Conservation (phyloP, 192 early-diverging fungal species). For the Podila clonocystis region DNA sequence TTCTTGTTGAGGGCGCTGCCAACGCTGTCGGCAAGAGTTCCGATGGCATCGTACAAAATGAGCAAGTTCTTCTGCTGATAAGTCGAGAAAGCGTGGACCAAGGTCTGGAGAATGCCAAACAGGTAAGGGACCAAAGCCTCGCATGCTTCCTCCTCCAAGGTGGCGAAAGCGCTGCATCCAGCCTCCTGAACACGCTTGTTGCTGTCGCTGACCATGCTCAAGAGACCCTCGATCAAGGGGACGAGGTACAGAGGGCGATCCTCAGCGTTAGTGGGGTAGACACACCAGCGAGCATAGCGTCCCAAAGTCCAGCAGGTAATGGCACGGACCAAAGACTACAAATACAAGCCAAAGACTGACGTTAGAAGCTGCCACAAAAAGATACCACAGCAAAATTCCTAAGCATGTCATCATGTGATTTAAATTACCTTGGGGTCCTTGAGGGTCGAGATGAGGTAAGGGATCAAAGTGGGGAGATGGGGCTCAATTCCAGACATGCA, state of each 20-base stretch:
- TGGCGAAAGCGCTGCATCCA: constrained; percentile 95
- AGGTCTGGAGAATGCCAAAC: constrained; percentile 84
- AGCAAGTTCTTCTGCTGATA: constrained; percentile 98
- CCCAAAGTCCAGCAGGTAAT: constrained; percentile 99
- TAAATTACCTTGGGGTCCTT: constrained; percentile 75
- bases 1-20: constrained; percentile 83
- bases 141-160: constrained; percentile 93
- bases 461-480: constrained; percentile 88
- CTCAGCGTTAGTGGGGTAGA: constrained; percentile 64
- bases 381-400: neutral
- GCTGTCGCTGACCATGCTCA: constrained; percentile 87
- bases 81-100: constrained; percentile 83
- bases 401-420: neutral
- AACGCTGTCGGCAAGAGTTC: constrained; percentile 96
- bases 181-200: constrained; percentile 99
- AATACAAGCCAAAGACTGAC: neutral
- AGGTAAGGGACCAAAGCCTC: constrained; percentile 87
- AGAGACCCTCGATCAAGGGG: constrained; percentile 80
- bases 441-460: constrained; percentile 84
- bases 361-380: neutral
- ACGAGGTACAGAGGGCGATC: constrained; percentile 79
- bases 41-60: constrained; percentile 96
- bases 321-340: constrained; percentile 89
- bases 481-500: constrained; percentile 90
- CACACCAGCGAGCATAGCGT: constrained; percentile 89